Conservation (phyloP, 2,329 filamentous ascomycete genomes). For the Exophiala alcalophila region DNA sequence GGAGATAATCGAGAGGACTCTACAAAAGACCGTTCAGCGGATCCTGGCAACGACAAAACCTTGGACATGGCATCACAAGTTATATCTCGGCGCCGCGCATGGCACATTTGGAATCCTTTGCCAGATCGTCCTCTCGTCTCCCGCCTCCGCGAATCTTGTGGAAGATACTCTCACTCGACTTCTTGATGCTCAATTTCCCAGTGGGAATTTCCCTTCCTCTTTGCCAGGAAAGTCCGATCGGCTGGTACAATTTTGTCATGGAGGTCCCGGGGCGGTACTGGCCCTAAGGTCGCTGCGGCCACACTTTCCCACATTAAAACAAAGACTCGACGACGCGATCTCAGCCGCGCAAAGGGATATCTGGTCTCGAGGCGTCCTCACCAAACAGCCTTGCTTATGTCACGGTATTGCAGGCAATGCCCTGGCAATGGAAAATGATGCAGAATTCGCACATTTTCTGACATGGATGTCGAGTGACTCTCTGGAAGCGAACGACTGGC, state of each 20-base stretch:
- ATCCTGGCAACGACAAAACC: constrained; percentile 56
- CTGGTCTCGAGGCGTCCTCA: constrained; percentile 58
- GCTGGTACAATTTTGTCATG: constrained; percentile 66
- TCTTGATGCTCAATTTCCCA: constrained; percentile 58
- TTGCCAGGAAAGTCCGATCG: constrained; percentile 30
- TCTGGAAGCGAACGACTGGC: constrained; percentile 26
- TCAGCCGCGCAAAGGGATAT: constrained; percentile 47
- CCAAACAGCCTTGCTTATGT: constrained; percentile 63
- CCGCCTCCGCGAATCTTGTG: constrained; percentile 44
- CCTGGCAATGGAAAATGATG: constrained; percentile 38
- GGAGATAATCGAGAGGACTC: constrained; percentile 52
- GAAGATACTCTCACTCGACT: constrained; percentile 54
- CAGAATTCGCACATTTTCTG: constrained; percentile 24
- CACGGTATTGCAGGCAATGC: constrained; percentile 66
- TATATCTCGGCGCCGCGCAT: constrained; percentile 65
- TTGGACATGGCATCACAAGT: constrained; percentile 64
- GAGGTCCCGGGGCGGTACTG: constrained; percentile 61
- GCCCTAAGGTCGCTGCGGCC: constrained; percentile 56
- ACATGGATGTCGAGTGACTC: constrained; percentile 17
- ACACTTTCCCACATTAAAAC: constrained; percentile 43
- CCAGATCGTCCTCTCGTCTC: constrained; percentile 56
- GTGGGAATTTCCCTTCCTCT: constrained; percentile 63
- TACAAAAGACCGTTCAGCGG: constrained; percentile 56
- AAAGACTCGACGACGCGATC: constrained; percentile 21
- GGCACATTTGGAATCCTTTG: constrained; percentile 68